Evolutionary conservation across 768 basidiomycete genomes (phyloP).

Genomic region (Multifurca ochricompacta): DNA sequence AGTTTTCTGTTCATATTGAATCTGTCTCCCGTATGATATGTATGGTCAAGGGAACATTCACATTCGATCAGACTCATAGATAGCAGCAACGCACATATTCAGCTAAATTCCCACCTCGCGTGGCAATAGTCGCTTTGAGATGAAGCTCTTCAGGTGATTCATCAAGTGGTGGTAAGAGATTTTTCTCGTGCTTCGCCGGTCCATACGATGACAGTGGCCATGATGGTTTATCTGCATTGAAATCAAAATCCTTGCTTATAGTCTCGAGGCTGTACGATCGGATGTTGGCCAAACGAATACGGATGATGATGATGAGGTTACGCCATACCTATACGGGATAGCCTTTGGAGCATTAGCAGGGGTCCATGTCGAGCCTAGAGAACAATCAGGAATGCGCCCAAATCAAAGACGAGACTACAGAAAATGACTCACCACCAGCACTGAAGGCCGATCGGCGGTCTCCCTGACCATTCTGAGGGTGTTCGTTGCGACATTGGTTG

Average conservation of each 20-base stretch:
- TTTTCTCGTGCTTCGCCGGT: conserved; percentile 63
- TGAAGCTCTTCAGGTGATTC: conserved; percentile 71
- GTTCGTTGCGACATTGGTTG: conserved; percentile 51
- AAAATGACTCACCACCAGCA: conserved; percentile 42
- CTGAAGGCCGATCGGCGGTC: conserved; percentile 33
- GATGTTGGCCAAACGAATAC: not conserved
- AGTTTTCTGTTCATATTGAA: conserved; percentile 48
- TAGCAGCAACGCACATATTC: conserved; percentile 51
- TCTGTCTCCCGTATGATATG: conserved; percentile 24
- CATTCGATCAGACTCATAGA: not conserved
- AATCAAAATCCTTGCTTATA: conserved; percentile 47
- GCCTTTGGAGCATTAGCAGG: conserved; percentile 6
- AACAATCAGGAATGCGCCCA: conserved; percentile 18
- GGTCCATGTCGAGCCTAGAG: conserved; percentile 15
- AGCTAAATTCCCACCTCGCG: conserved; percentile 42
- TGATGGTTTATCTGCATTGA: conserved; percentile 48
- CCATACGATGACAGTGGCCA: conserved; percentile 80
- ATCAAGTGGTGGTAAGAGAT: conserved; percentile 55
- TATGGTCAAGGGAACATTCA: not conserved
- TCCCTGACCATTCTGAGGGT: conserved; percentile 32
- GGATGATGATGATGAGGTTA: not conserved
- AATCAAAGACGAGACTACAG: conserved; percentile 1
- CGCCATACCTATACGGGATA: conserved; percentile 14
- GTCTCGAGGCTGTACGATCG: conserved; percentile 42
- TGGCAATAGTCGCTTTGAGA: conserved; percentile 48